Evolutionary conservation across 1,284 basidiomycete species (phyloP).

Genomic region (Kwoniella shivajii): DNA sequence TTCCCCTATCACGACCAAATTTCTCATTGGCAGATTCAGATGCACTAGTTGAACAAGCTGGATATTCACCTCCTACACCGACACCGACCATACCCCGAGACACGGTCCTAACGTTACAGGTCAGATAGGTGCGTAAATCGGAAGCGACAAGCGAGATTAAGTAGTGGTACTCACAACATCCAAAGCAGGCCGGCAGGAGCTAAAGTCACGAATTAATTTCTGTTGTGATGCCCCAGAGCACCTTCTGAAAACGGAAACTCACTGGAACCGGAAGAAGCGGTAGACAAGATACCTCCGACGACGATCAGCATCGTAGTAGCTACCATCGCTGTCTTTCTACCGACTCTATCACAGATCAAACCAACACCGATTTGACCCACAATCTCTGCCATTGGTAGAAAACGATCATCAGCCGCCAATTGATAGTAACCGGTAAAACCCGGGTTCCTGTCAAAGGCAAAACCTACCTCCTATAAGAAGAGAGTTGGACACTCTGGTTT

Average conservation of each 20-base stretch:
- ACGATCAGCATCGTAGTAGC: slow-evolving; percentile 71
- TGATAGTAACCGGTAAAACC: neutral
- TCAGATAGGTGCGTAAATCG: neutral
- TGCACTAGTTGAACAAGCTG: slow-evolving; percentile 67
- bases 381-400: slow-evolving; percentile 29
- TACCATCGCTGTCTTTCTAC: slow-evolving; percentile 71
- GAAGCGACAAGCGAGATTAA: neutral
- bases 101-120: slow-evolving; percentile 58
- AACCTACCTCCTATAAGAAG: slow-evolving; percentile 64
- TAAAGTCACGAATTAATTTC: slow-evolving; percentile 1
- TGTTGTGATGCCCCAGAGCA: too few relatives aligned
- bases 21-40: slow-evolving; percentile 74
- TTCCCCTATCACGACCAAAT: slow-evolving; percentile 64
- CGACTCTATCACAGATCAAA: slow-evolving; percentile 69
- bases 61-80: slow-evolving; percentile 77
- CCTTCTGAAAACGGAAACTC: neutral
- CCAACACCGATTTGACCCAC: slow-evolving; percentile 53
- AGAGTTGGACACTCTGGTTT: slow-evolving; percentile 72
- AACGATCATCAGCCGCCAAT: neutral
- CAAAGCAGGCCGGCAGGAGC: slow-evolving; percentile 64
- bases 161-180: slow-evolving; percentile 55
- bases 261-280: slow-evolving; percentile 66
- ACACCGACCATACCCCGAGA: slow-evolving; percentile 71
- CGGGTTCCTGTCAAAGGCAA: neutral
- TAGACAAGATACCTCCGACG: slow-evolving; percentile 69